Percentiles rank a stretch among this genome's conserved stretches.
Conservation (phyloP, 2,329 filamentous ascomycete species). For the Aplosporella prunicola region DNA sequence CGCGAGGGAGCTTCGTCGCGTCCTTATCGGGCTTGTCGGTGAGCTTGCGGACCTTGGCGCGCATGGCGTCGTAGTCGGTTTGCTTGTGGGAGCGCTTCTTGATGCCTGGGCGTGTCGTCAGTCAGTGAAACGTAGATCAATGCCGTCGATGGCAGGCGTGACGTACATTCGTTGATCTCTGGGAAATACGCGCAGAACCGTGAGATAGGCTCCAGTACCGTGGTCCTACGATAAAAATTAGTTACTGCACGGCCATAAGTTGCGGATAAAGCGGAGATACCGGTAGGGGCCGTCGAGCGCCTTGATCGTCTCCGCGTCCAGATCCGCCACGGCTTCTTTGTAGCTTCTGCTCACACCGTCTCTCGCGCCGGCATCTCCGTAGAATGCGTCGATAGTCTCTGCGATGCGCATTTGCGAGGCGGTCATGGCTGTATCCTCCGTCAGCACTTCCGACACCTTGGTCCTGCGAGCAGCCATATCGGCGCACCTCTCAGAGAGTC, state of each 20-base stretch:
- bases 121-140: conserved; percentile 2
- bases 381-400: conserved; percentile 98
- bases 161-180: conserved; percentile 89
- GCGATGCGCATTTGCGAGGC: conserved; percentile 98
- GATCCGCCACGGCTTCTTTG: conserved; percentile 95
- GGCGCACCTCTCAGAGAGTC: conserved; percentile 77
- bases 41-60: conserved; percentile 92
- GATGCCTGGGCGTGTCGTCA: conserved; percentile 49
- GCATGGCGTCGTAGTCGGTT: conserved; percentile 92
- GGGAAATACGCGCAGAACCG: conserved; percentile 98
- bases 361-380: conserved; percentile 87
- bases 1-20: conserved; percentile 86
- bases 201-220: conserved; percentile 89
- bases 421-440: conserved; percentile 66
- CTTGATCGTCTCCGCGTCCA: conserved; percentile 97
- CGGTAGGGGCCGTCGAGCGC: conserved; percentile 92
- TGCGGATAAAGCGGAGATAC: conserved; percentile 31
- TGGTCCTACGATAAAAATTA: conserved; percentile 49
- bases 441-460: conserved; percentile 1
- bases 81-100: conserved; percentile 99
- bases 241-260: not conserved
- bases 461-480: not conserved
- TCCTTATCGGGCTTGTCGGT: conserved; percentile 99
- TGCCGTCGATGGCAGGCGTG: not conserved
- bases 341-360: conserved; percentile 95